These are phyloP conservation scores for Rhodotorula sp. DNA, from an alignment of 1,284 basidiomycete genomes.

Conservation along the genomic window DNA sequence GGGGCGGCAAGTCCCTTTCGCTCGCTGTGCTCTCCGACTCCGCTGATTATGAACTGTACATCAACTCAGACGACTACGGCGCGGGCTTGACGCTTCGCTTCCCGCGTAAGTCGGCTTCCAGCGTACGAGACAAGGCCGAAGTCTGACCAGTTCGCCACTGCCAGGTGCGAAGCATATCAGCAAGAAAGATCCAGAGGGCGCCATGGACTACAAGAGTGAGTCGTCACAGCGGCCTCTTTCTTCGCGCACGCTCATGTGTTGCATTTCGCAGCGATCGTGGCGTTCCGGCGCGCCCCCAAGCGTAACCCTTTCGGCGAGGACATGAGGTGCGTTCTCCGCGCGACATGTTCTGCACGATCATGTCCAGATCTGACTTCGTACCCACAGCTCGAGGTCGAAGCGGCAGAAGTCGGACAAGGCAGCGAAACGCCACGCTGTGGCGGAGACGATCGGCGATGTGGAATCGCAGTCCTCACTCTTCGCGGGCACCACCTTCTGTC, in stretches of 20 bases:
- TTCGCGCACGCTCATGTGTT: not conserved
- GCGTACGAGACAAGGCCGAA: accelerated
- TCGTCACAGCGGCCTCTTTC: no score
- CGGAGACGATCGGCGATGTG: conserved; percentile 62
- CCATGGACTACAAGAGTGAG: conserved; percentile 6
- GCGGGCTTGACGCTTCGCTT: conserved; percentile 45
- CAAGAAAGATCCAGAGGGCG: not conserved
- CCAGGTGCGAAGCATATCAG: conserved; percentile 14
- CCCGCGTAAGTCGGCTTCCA: conserved; percentile 24
- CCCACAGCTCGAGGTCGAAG: conserved; percentile 11
- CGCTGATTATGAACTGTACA: not conserved
- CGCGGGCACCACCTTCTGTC: conserved; percentile 72
- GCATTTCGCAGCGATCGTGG: conserved; percentile 3
- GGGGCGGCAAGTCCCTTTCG: conserved; percentile 57
- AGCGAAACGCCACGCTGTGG: conserved; percentile 64
- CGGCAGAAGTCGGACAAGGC: conserved; percentile 53
- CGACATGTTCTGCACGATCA: no score
- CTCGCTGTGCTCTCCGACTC: not conserved
- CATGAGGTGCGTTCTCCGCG: not conserved
- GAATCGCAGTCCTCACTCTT: conserved; percentile 65
- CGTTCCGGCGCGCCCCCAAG: conserved; percentile 16
- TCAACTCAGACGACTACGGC: conserved; percentile 38
- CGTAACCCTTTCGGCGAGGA: conserved; percentile 26
- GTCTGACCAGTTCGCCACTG: not conserved
- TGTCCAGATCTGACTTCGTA: not conserved